Percentiles rank a stretch among this genome's conserved stretches.
Evolutionary conservation across 1,284 basidiomycete species (phyloP).

Genomic region (Trametes polyzona): DNA sequence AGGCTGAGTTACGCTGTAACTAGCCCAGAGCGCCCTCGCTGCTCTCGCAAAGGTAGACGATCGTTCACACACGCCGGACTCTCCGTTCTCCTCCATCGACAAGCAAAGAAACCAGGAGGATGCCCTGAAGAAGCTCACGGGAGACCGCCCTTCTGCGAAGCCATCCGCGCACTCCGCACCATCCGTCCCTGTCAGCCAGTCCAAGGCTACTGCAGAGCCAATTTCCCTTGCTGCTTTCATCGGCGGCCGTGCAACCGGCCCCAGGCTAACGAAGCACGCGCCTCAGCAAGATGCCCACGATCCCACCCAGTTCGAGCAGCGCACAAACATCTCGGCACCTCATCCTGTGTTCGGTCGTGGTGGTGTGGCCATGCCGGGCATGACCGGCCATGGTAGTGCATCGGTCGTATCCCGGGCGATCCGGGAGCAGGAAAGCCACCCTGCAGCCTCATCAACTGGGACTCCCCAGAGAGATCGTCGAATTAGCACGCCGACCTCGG

Average conservation of each 20-base stretch:
- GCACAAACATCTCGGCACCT: slow-evolving; percentile 50
- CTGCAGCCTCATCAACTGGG: not conserved
- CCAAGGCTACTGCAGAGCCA: slow-evolving; percentile 39
- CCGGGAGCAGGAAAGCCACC: slow-evolving; percentile 17
- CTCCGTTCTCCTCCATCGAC: slow-evolving; percentile 37
- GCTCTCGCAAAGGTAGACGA: slow-evolving; percentile 32
- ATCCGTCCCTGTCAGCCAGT: slow-evolving; percentile 23
- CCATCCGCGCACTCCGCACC: slow-evolving; percentile 23
- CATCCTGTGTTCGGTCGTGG: slow-evolving; percentile 77
- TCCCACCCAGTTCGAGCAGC: slow-evolving; percentile 67
- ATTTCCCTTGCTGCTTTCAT: slow-evolving; percentile 80
- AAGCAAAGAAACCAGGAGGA: slow-evolving; percentile 49
- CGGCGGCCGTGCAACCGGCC: slow-evolving; percentile 72
- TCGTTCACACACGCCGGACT: slow-evolving; percentile 30
- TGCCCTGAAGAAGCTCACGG: slow-evolving; percentile 47
- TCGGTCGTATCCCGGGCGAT: slow-evolving; percentile 27
- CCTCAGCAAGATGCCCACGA: slow-evolving; percentile 71
- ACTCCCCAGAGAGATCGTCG: slow-evolving; percentile 34
- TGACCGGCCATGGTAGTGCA: slow-evolving; percentile 43
- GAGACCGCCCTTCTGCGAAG: slow-evolving; percentile 20
- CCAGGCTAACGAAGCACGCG: slow-evolving; percentile 68
- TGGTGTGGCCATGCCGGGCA: slow-evolving; percentile 74
- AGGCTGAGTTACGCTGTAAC: not conserved
- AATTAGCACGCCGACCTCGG: slow-evolving; percentile 39
- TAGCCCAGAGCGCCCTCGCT: slow-evolving; percentile 30